These are phyloP conservation scores for Trifolium dubium DNA, from an alignment of 306 rosid genomes.

Conservation along the genomic window DNA sequence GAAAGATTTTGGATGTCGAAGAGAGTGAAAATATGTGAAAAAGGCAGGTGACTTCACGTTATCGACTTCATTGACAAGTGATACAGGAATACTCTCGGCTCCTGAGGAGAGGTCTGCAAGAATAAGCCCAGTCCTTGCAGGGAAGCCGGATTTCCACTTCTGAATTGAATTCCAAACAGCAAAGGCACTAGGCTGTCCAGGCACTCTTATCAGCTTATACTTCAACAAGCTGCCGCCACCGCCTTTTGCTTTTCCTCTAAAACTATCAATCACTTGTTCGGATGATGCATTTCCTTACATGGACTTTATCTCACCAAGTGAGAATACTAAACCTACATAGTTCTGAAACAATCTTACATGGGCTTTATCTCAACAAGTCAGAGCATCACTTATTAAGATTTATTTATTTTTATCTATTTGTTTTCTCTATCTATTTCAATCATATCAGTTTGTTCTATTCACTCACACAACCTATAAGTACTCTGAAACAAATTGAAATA, in stretches of 20 bases:
- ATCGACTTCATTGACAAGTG: constrained; percentile 74
- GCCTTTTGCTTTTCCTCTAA: constrained; percentile 52
- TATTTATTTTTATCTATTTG: too few relatives aligned
- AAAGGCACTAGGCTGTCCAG: constrained; percentile 63
- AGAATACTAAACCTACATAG: too few relatives aligned
- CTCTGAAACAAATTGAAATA: too few relatives aligned
- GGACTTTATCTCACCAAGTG: too few relatives aligned
- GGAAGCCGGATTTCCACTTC: constrained; percentile 56
- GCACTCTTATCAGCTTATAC: constrained; percentile 67
- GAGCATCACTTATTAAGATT: too few relatives aligned
- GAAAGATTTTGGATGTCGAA: constrained; percentile 61
- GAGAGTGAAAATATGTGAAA: constrained; percentile 67
- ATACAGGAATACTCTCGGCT: constrained; percentile 63
- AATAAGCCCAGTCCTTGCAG: constrained; percentile 66
- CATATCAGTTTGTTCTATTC: too few relatives aligned
- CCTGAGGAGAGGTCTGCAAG: constrained; percentile 68
- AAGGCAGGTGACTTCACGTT: constrained; percentile 58
- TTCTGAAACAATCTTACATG: too few relatives aligned
- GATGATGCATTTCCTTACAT: too few relatives aligned
- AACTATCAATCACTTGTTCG: too few relatives aligned
- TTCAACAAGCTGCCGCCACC: constrained; percentile 59
- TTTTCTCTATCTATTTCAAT: too few relatives aligned
- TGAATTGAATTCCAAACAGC: constrained; percentile 58
- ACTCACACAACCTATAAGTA: too few relatives aligned
- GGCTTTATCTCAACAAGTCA: too few relatives aligned